phyloP scores from a whole-genome alignment of 495 filamentous ascomycete genomes.

The Xylaria grammica region DNA sequence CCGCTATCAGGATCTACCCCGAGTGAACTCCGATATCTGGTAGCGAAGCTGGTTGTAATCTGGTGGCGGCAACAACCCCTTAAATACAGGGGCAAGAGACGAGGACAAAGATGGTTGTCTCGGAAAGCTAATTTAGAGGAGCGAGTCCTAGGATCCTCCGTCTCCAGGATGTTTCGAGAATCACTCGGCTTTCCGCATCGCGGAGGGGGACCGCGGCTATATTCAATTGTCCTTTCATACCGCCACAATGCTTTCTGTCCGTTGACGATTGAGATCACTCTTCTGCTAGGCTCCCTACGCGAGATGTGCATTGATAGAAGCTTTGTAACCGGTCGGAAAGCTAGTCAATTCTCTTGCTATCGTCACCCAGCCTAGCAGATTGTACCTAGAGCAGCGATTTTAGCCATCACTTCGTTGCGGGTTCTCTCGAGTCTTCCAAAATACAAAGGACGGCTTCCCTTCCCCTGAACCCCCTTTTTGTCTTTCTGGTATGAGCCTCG shows the following conservation, averaged over 20 bases:
- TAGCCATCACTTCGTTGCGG: too few relatives aligned
- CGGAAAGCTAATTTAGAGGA: background rate
- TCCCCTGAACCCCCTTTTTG: too few relatives aligned
- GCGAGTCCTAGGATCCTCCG: background rate
- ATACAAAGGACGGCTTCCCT: too few relatives aligned
- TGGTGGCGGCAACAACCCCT: background rate
- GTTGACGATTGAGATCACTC: background rate
- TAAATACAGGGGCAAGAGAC: background rate
- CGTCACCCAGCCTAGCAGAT: too few relatives aligned
- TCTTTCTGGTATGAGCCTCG: too few relatives aligned
- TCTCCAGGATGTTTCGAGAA: constrained; percentile 7
- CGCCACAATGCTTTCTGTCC: background rate
- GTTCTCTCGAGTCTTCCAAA: too few relatives aligned
- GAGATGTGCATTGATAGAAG: too few relatives aligned
- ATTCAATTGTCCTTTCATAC: background rate
- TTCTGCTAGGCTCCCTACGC: background rate
- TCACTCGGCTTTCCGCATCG: background rate
- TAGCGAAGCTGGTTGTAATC: background rate
- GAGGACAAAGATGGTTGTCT: background rate
- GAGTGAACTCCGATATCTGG: background rate
- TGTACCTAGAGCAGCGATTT: too few relatives aligned
- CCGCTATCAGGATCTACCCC: background rate
- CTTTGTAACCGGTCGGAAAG: too few relatives aligned
- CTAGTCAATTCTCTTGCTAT: too few relatives aligned
- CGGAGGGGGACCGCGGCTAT: background rate